Evolutionary conservation across 1,284 basidiomycete genomes (phyloP).

Genomic region (Volvariella volvacea): DNA sequence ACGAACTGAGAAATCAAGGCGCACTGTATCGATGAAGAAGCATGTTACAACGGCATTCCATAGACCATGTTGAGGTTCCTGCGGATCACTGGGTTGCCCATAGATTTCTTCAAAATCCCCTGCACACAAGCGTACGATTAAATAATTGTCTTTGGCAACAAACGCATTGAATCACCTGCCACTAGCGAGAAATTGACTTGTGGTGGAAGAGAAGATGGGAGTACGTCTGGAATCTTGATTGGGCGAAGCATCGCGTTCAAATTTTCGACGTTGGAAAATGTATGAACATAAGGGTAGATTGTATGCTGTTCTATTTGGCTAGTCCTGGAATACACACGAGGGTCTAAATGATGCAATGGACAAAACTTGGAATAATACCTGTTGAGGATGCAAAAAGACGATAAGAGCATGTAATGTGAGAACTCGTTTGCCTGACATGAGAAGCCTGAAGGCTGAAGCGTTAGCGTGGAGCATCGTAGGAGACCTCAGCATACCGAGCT

Average conservation of each 20-base stretch:
- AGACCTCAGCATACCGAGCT: conserved; percentile 44
- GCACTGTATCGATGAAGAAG: conserved; percentile 95
- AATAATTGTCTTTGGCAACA: conserved; percentile 1
- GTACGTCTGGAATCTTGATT: conserved; percentile 77
- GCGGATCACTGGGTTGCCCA: conserved; percentile 44
- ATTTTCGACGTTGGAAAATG: conserved; percentile 77
- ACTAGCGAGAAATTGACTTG: conserved; percentile 75
- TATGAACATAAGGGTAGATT: conserved; percentile 86
- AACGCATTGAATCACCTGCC: conserved; percentile 44
- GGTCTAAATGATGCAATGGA: conserved; percentile 4
- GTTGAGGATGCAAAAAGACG: conserved; percentile 80
- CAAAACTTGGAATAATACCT: conserved; percentile 39
- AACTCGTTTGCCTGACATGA: conserved; percentile 90
- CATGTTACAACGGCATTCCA: conserved; percentile 94
- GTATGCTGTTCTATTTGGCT: conserved; percentile 58
- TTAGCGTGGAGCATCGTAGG: conserved; percentile 8
- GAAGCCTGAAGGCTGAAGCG: conserved; percentile 51
- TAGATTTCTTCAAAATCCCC: conserved; percentile 94
- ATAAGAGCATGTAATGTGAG: conserved; percentile 87
- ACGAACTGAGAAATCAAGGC: conserved; percentile 14
- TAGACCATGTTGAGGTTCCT: conserved; percentile 61
- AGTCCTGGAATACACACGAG: conserved; percentile 53
- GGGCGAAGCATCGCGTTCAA: conserved; percentile 56
- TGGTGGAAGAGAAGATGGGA: conserved; percentile 64
- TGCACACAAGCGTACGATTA: conserved; percentile 20